Base-by-base conservation (phyloP, 2,329 filamentous ascomycete species). In the Sporothrix inflata region DNA sequence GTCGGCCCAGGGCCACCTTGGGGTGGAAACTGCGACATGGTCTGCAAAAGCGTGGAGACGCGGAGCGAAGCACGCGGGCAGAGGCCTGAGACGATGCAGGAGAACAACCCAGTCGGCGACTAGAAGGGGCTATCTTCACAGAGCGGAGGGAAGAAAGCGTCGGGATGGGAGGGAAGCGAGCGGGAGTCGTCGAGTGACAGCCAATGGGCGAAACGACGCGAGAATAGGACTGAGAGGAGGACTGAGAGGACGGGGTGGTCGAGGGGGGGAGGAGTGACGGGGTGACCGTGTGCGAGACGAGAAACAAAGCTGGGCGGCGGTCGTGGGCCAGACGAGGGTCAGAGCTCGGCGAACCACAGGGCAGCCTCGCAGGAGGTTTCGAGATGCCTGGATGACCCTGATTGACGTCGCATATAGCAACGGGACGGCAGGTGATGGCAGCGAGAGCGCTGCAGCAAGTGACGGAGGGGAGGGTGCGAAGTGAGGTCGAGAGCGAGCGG, bases 11-110 rank as follows among this genome's bases (percentile, higher is more conserved):
- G 80, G 78, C 81, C 73, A 79, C 80, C 80, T 79, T 82, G 83
- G 81, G 82, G 81, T 79, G 82, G 82, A 82, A 83, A 83, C 81
- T 86, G 85, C 81, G 85, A 85, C 85, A 87, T 86, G 82, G 81
- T 84, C 80, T 80, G 79, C 82, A 81, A 82, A 65, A 82, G 81
- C 81, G 77, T 73, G 75, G 71, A 53, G 51, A 68, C 30, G 69
- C 12, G 19, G 66, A 57, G 53, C 27, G 53, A 57, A 11, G 40
- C 67, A 51, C 21, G 60, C 57, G 66, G n/a, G 66, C 34, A 74
- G 40, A 24, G 40, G 42, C 70, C 49, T 67, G 57, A 73, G 42
- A 68, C 53, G 49, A 61, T 51, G 61, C 55, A 72, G 49, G 72
- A 51, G 73, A 78, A 76, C 74, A 76, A 77, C 75, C 73, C 73